phyloP scores from a whole-genome alignment of 257 asterid genomes.

The Jacaranda mimosifolia region DNA sequence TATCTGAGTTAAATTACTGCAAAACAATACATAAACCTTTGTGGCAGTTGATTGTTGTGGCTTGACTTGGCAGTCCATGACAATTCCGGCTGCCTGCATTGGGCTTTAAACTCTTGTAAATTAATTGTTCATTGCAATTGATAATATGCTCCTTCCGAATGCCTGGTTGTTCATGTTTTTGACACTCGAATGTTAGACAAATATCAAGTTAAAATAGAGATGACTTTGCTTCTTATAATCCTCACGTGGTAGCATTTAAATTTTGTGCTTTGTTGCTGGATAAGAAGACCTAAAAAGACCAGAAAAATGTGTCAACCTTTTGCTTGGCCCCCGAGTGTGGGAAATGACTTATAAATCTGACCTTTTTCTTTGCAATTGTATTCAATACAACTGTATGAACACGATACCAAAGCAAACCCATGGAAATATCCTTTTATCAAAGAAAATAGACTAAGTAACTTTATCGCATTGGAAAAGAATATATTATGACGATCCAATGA shows the following conservation, averaged over 20 bases:
- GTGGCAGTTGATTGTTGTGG: background rate
- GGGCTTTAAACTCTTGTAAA: background rate
- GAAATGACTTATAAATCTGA: background rate
- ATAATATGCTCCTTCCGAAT: background rate
- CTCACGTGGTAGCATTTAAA: background rate
- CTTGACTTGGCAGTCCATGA: background rate
- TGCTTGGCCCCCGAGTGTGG: background rate
- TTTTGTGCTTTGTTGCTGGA: background rate
- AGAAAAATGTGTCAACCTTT: background rate
- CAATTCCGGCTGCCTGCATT: background rate
- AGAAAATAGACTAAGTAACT: background rate
- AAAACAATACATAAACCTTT: background rate
- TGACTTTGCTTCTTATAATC: background rate
- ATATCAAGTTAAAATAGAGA: background rate
- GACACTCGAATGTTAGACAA: background rate
- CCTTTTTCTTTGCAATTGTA: background rate
- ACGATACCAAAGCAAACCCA: conserved; percentile 30
- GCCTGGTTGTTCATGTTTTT: background rate
- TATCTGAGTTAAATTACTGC: background rate
- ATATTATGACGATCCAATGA: conserved; percentile 18
- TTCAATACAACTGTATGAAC: conserved; percentile 33
- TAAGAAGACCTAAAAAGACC: conserved; percentile 1
- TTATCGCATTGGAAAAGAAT: conserved; percentile 3
- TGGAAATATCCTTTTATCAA: conserved; percentile 15
- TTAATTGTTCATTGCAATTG: too few relatives aligned